These are phyloP conservation scores for Annona cherimola DNA, from an alignment of 164 flowering plant species.

Conservation along the genomic window DNA sequence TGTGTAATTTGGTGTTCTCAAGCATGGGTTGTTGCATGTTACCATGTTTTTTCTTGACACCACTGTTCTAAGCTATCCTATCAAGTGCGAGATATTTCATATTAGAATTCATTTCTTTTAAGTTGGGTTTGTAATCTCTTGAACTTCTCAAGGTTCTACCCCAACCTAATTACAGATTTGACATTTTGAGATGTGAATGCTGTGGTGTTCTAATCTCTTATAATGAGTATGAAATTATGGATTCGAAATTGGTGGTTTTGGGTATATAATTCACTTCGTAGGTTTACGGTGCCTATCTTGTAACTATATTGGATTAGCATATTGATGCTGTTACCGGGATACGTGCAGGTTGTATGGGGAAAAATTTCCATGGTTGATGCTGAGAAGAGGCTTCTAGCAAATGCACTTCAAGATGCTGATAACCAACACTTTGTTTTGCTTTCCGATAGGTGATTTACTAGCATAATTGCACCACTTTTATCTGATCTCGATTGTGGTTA, in stretches of 20 bases:
- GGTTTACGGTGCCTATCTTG: not conserved
- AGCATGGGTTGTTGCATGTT: too few relatives aligned
- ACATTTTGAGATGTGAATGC: not conserved
- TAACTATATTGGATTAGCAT: not conserved
- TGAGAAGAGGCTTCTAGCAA: constrained; percentile 72
- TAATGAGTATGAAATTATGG: not conserved
- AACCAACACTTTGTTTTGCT: constrained; percentile 91
- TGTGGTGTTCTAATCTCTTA: not conserved
- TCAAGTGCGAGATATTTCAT: too few relatives aligned
- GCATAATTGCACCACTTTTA: not conserved
- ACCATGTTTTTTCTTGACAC: too few relatives aligned
- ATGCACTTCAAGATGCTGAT: constrained; percentile 73
- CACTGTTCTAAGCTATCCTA: too few relatives aligned
- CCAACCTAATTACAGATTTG: not conserved
- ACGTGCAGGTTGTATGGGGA: constrained; percentile 85
- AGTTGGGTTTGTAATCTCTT: not conserved
- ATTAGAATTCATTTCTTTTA: too few relatives aligned
- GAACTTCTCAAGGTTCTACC: not conserved
- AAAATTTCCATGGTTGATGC: constrained; percentile 97
- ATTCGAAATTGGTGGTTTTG: constrained; percentile 1
- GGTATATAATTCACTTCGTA: not conserved
- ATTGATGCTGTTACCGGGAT: not conserved
- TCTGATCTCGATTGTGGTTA: not conserved
- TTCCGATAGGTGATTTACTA: constrained; percentile 68
- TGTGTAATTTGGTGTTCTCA: too few relatives aligned